These are phyloP conservation scores for Schizonepeta tenuifolia DNA, from an alignment of 257 asterid species.

Conservation along the genomic window DNA sequence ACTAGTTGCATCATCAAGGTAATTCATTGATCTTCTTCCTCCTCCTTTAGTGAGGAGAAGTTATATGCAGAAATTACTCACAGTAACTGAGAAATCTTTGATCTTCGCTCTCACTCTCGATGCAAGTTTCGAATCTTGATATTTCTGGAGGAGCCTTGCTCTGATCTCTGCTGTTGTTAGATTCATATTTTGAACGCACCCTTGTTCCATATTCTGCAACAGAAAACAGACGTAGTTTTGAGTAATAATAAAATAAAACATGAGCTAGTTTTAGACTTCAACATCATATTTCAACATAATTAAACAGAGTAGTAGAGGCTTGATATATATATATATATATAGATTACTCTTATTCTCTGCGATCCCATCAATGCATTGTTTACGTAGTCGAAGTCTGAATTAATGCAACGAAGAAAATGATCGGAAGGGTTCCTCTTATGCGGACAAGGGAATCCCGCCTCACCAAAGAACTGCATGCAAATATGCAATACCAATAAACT, in stretches of 20 bases:
- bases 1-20: conserved; percentile 29
- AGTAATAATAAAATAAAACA: neutral
- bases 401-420: conserved; percentile 83
- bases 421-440: conserved; percentile 83
- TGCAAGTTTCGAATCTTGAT: conserved; percentile 53
- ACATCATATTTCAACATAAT: neutral
- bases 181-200: conserved; percentile 33
- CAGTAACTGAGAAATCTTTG: conserved; percentile 49
- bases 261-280: neutral
- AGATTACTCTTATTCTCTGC: conserved; percentile 44
- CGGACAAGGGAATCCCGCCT: conserved; percentile 90
- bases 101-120: conserved; percentile 46
- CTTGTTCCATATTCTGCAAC: conserved; percentile 45
- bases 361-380: conserved; percentile 60
- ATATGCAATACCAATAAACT: neutral
- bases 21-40: no score
- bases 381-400: conserved; percentile 78
- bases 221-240: neutral
- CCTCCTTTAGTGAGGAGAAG: no score
- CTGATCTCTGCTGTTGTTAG: conserved; percentile 66
- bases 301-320: neutral
- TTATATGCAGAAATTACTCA: conserved; percentile 35
- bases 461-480: conserved; percentile 77
- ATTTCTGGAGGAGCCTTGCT: conserved; percentile 65
- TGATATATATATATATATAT: no score